Percentiles rank a stretch among this genome's conserved stretches.
phyloP scores from a whole-genome alignment of 1,284 basidiomycete species.

The Polyporus tsugae region DNA sequence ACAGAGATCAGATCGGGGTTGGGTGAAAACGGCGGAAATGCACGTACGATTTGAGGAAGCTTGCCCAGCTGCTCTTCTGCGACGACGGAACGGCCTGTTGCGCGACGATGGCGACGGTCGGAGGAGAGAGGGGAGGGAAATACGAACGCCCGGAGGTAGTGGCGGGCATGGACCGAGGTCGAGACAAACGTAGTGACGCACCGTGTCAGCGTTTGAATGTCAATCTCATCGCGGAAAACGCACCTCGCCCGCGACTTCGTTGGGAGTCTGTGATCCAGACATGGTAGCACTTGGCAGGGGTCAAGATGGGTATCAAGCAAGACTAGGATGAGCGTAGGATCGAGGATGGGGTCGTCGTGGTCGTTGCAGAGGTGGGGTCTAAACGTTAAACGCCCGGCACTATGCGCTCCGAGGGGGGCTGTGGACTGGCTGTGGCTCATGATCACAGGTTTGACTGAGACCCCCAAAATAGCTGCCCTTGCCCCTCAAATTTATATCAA shows the following conservation, averaged over 20 bases:
- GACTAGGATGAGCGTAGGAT: constrained; percentile 10
- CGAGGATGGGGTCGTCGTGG: constrained; percentile 15
- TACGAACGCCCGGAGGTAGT: constrained; percentile 8
- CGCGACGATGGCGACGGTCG: background rate
- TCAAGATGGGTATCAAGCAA: constrained; percentile 16
- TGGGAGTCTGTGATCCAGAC: constrained; percentile 31
- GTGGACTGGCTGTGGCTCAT: constrained; percentile 10
- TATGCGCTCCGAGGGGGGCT: background rate
- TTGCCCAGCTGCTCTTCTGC: constrained; percentile 80
- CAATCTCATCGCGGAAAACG: constrained; percentile 15
- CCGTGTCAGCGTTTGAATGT: constrained; percentile 20
- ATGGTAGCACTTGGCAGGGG: constrained; percentile 14
- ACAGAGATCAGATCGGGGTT: constrained; percentile 3
- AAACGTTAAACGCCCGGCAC: constrained; percentile 26
- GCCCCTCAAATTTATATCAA: background rate
- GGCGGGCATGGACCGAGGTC: constrained; percentile 22
- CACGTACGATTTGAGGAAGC: constrained; percentile 83
- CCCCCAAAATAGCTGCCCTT: background rate
- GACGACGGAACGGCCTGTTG: constrained; percentile 72
- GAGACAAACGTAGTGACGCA: constrained; percentile 30
- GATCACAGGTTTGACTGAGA: background rate
- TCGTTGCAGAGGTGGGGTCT: constrained; percentile 18
- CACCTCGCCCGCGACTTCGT: constrained; percentile 33
- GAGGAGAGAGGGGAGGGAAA: background rate
- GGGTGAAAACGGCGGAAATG: constrained; percentile 4